These are phyloP conservation scores for Fusarium sp. DNA, from an alignment of 2,329 filamentous ascomycete genomes.

Conservation along the genomic window DNA sequence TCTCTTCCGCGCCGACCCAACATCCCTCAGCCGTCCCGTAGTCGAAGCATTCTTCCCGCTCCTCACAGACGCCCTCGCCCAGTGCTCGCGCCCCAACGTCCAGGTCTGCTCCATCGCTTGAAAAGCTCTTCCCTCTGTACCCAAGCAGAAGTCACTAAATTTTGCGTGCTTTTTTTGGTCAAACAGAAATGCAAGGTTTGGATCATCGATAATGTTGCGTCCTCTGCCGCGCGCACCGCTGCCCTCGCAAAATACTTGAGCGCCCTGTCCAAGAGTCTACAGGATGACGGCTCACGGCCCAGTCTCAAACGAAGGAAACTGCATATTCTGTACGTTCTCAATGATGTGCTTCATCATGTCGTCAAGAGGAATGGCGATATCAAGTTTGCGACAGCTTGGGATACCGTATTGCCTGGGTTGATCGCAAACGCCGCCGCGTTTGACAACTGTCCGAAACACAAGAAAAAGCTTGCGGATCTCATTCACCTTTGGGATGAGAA, in stretches of 20 bases:
- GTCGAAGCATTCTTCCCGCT: constrained; percentile 76
- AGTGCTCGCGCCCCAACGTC: constrained; percentile 84
- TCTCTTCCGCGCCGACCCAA: constrained; percentile 80
- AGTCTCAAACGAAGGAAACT: constrained; percentile 76
- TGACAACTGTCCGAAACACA: constrained; percentile 72
- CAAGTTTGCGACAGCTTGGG: constrained; percentile 66
- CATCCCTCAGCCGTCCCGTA: constrained; percentile 72
- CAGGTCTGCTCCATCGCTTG: constrained; percentile 76
- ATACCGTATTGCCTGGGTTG: constrained; percentile 71
- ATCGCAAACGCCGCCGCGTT: constrained; percentile 67
- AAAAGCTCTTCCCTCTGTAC: constrained; percentile 41
- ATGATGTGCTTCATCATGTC: constrained; percentile 80
- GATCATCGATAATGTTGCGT: constrained; percentile 78
- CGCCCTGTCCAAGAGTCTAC: constrained; percentile 67
- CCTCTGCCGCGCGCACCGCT: constrained; percentile 72
- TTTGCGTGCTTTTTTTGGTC: constrained; percentile 42
- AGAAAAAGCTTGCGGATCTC: constrained; percentile 71
- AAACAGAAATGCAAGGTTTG: constrained; percentile 87
- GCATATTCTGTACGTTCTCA: constrained; percentile 81
- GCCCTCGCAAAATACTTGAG: constrained; percentile 81
- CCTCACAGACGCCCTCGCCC: constrained; percentile 72
- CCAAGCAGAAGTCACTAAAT: constrained; percentile 45
- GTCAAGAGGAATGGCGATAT: constrained; percentile 63
- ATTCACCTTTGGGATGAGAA: constrained; percentile 78
- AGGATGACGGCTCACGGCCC: constrained; percentile 50